Percentiles rank a stretch among this genome's conserved stretches.
phyloP scores from a whole-genome alignment of 2,329 filamentous ascomycete species.

The Didymella segeticola region DNA sequence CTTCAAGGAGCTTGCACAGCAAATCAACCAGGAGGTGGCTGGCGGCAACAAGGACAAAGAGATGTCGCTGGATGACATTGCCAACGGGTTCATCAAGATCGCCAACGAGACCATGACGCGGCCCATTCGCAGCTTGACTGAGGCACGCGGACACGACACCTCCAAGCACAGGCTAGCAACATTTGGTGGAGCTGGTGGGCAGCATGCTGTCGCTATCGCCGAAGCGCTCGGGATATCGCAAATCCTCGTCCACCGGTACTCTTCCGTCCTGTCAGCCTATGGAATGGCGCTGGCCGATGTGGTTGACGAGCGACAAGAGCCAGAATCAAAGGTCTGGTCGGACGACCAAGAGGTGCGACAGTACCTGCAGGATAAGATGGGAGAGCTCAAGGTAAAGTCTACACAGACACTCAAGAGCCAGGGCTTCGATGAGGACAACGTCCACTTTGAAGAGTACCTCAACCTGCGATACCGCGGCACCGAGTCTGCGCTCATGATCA shows the following conservation, averaged over 20 bases:
- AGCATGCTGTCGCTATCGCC: conserved; percentile 91
- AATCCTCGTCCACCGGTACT: conserved; percentile 86
- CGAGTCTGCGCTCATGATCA: conserved; percentile 88
- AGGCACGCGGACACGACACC: conserved; percentile 90
- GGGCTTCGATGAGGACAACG: conserved; percentile 76
- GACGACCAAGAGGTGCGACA: conserved; percentile 64
- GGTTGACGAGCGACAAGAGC: conserved; percentile 87
- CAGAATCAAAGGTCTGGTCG: conserved; percentile 67
- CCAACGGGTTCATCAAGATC: conserved; percentile 86
- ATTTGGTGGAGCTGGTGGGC: conserved; percentile 89
- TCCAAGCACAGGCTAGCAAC: conserved; percentile 89
- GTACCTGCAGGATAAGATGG: conserved; percentile 75
- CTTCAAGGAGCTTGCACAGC: conserved; percentile 75
- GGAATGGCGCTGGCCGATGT: conserved; percentile 94
- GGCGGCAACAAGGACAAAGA: conserved; percentile 63
- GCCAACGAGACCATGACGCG: conserved; percentile 92
- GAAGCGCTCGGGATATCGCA: conserved; percentile 83
- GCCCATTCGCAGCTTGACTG: conserved; percentile 87
- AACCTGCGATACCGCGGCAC: conserved; percentile 94
- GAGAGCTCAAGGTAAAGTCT: conserved; percentile 79
- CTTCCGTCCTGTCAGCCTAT: conserved; percentile 87
- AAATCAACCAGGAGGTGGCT: conserved; percentile 78
- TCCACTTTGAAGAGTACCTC: conserved; percentile 88
- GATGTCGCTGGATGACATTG: conserved; percentile 83
- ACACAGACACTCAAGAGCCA: conserved; percentile 72